Evolutionary conservation across 2,329 filamentous ascomycete species (phyloP).

Genomic region (Massarina eburnea): DNA sequence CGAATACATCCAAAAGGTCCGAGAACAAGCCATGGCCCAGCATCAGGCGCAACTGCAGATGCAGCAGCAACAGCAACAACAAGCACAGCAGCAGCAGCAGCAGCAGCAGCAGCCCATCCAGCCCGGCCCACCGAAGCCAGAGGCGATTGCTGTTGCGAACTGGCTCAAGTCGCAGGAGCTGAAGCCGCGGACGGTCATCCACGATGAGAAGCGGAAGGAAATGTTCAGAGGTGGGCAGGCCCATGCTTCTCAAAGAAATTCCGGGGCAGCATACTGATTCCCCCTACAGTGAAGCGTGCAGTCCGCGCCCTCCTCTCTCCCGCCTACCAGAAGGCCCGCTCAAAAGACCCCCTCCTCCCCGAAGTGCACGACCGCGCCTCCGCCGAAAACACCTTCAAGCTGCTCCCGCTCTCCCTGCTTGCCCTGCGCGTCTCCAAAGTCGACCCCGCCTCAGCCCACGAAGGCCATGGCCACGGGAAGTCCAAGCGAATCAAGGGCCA

Average conservation of each 20-base stretch:
- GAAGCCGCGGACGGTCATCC: conserved; percentile 86
- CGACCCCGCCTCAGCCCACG: conserved; percentile 75
- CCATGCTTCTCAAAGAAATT: background rate
- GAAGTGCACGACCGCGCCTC: conserved; percentile 84
- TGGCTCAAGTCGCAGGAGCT: conserved; percentile 83
- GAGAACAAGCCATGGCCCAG: conserved; percentile 58
- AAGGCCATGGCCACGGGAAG: conserved; percentile 54
- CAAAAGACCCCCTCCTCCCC: conserved; percentile 87
- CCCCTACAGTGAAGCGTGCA: conserved; percentile 80
- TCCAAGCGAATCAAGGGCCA: conserved; percentile 91
- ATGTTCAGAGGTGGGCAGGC: conserved; percentile 81
- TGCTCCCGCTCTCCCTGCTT: conserved; percentile 90
- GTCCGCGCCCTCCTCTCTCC: conserved; percentile 86
- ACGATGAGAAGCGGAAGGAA: conserved; percentile 95
- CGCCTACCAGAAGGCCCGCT: conserved; percentile 83
- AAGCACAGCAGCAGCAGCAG: conserved; percentile 53
- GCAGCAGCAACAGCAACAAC: conserved; percentile 35
- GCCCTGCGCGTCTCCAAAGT: conserved; percentile 86
- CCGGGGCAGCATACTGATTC: background rate
- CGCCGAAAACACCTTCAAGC: conserved; percentile 91
- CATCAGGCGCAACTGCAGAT: conserved; percentile 48
- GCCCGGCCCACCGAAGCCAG: conserved; percentile 82
- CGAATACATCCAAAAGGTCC: conserved; percentile 69
- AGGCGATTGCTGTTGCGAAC: conserved; percentile 83
- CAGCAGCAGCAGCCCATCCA: conserved; percentile 65